Conservation (phyloP, 2,329 filamentous ascomycete genomes). For the Tolypocladium capitatum region DNA sequence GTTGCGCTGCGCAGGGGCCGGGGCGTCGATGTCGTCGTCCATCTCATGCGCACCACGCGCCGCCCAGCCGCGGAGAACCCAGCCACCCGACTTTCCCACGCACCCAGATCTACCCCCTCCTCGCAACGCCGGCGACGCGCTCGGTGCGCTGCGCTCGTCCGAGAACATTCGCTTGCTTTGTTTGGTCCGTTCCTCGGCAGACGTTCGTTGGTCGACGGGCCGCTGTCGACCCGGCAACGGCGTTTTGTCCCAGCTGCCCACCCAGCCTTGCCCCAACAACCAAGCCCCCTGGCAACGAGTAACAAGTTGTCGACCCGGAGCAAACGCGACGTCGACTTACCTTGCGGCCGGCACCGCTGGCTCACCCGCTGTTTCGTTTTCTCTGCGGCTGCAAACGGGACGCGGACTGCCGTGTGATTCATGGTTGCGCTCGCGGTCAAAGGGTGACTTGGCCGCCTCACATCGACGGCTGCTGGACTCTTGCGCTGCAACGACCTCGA, state of each 20-base stretch:
- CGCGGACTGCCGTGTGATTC: neutral
- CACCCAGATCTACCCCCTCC: neutral
- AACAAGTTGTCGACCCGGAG: neutral
- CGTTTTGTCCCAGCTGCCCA: neutral
- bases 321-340: neutral
- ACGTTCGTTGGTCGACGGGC: neutral
- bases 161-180: neutral
- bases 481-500: neutral
- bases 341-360: too few species aligned
- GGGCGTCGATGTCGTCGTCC: neutral
- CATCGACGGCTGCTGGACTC: neutral
- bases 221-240: neutral
- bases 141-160: too few species aligned
- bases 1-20: neutral
- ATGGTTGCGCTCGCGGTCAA: neutral
- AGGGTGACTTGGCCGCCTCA: neutral
- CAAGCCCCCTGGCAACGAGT: neutral
- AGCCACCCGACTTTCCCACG: slow-evolving; percentile 1
- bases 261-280: neutral
- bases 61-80: neutral
- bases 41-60: slow-evolving; percentile 2
- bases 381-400: neutral
- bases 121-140: neutral
- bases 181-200: neutral
- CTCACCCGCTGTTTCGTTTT: neutral